Conservation (phyloP, 495 filamentous ascomycete species). For the Tetracladium setigerum region DNA sequence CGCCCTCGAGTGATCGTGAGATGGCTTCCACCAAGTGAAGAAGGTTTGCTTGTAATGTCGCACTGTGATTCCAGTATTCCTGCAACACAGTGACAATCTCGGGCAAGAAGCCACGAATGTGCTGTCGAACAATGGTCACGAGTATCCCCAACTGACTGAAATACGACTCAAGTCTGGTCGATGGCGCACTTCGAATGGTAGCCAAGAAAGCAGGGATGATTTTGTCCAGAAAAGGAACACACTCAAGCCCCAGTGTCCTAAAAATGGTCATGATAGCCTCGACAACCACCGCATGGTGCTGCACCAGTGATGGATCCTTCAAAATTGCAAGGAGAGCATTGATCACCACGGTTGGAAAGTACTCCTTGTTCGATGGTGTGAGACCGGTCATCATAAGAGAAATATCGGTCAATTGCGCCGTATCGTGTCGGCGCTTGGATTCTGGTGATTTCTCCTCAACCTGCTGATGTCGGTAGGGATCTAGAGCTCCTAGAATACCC, state of each 20-base stretch:
- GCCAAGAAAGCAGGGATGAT: conserved; percentile 89
- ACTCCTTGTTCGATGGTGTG: conserved; percentile 96
- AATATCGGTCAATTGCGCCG: conserved; percentile 75
- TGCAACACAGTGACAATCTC: conserved; percentile 76
- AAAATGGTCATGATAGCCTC: conserved; percentile 99
- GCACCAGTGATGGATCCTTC: conserved; percentile 76
- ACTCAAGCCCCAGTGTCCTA: conserved; percentile 88
- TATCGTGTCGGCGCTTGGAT: conserved; percentile 51
- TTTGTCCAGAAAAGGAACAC: conserved; percentile 84
- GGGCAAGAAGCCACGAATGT: conserved; percentile 82
- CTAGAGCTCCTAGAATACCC: conserved; percentile 91
- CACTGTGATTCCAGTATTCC: conserved; percentile 74
- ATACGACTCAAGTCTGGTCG: conserved; percentile 77
- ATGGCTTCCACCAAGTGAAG: conserved; percentile 87
- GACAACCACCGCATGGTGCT: conserved; percentile 92
- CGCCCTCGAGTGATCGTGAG: conserved; percentile 85
- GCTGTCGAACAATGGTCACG: conserved; percentile 90
- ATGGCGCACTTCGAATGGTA: conserved; percentile 71
- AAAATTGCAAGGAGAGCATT: conserved; percentile 87
- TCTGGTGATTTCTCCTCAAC: conserved; percentile 57
- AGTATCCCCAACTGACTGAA: conserved; percentile 93
- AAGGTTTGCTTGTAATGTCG: conserved; percentile 80
- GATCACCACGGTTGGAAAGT: conserved; percentile 96
- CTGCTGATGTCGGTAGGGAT: conserved; percentile 91
- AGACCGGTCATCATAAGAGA: conserved; percentile 95